Base-by-base conservation (phyloP, 768 basidiomycete genomes). In the Auricularia cornea region DNA sequence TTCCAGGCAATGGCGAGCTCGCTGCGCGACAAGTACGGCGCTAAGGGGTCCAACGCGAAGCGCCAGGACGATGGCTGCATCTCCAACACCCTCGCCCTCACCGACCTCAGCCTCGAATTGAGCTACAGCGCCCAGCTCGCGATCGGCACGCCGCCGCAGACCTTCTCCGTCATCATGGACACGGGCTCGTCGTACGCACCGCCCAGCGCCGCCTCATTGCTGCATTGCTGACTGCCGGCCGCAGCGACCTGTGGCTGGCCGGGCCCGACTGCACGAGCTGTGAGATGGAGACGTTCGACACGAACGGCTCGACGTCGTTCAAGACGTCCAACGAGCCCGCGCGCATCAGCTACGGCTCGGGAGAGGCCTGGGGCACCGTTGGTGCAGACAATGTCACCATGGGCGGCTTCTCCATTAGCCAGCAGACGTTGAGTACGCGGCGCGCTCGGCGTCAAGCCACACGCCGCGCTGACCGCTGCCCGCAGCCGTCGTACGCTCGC, bases 301-400 rank as follows among this genome's bases (percentile, higher is more conserved):
- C 54, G 26, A 8, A 11, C 54, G 16, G 11, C 54, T 57, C 30
- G 26, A 28, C 54, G 12, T 28, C 30, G 12, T 57, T 57, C 28
- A 26, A 57, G 28, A 57, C 54, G 11, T 57, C 54, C 28, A 26
- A 57, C 44, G 6, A 10, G 16, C 18, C 28, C 23, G 30, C 29
- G 4, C 54, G 54, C 54, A 84, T 90, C 63, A 69, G 65, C 1
- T 92, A 94, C 72, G 92, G 92, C 0, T 89, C 88, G 11, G 92
- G 92, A 2, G 63, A 71, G 3, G 91, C 89, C 0, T 59, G 66
- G 0, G 92, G 92, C 4, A 68, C 70, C 5, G 66, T 87, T 1
- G 80, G 78, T 0, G 51, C 72, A 59, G 92, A 94, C 56, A 84
- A 80, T 2, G 89, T 93, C 23, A 68, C 70, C 44, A 84, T 94